Percentiles rank a stretch among this genome's conserved stretches.
Evolutionary conservation across 2,329 filamentous ascomycete species (phyloP).

Genomic region (Aspergillus unguis): DNA sequence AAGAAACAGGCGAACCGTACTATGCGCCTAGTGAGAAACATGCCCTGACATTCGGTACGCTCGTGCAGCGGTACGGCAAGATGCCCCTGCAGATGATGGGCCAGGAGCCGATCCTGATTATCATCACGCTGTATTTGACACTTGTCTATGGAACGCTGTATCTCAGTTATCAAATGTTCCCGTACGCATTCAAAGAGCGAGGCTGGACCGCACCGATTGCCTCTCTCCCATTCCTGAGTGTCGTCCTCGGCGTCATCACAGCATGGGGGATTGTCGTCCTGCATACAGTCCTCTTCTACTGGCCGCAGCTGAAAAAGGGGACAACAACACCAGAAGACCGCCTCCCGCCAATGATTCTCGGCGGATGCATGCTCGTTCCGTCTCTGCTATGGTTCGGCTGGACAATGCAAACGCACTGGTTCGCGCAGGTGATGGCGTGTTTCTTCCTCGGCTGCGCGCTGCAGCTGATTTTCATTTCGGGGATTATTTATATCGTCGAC

Average conservation of each 20-base stretch:
- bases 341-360: constrained; percentile 44
- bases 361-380: constrained; percentile 39
- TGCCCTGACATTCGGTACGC: no score
- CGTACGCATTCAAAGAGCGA: constrained; percentile 29
- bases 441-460: constrained; percentile 41
- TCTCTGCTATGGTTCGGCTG: constrained; percentile 49
- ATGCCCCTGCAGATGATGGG: constrained; percentile 42
- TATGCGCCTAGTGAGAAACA: no score
- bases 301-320: constrained; percentile 12
- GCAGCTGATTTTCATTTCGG: constrained; percentile 39
- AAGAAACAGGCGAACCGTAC: no score
- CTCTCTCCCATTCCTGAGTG: constrained; percentile 20
- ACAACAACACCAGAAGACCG: constrained; percentile 40
- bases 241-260: constrained; percentile 16
- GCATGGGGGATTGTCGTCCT: constrained; percentile 28
- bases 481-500: constrained; percentile 39
- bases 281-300: constrained; percentile 32
- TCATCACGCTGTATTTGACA: constrained; percentile 42
- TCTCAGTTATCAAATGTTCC: constrained; percentile 33
- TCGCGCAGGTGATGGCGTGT: constrained; percentile 42
- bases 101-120: constrained; percentile 44
- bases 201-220: constrained; percentile 28
- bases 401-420: constrained; percentile 41
- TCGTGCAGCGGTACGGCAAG: no score
- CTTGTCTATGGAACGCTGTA: constrained; percentile 30